Conservation (phyloP, 495 filamentous ascomycete species). For the Alectoria sarmentosa region DNA sequence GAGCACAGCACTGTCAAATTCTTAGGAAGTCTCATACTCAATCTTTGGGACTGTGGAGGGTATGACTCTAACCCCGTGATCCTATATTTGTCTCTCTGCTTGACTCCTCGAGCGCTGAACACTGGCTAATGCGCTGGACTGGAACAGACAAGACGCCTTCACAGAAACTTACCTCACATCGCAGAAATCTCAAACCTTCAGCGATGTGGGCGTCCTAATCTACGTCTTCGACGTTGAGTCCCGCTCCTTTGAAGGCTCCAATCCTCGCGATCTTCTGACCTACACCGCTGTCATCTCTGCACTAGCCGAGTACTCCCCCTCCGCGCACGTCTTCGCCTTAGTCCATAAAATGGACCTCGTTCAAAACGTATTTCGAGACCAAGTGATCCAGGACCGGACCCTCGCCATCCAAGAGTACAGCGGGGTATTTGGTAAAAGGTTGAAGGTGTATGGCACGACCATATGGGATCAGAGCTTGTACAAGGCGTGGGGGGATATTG, state of each 20-base stretch:
- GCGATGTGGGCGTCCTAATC: constrained; percentile 91
- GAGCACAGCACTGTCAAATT: constrained; percentile 98
- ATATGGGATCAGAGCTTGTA: constrained; percentile 99
- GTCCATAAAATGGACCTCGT: constrained; percentile 99
- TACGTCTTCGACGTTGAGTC: constrained; percentile 99
- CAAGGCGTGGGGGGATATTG: constrained; percentile 94
- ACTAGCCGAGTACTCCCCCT: constrained; percentile 73
- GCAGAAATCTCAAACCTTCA: constrained; percentile 93
- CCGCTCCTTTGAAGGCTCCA: constrained; percentile 55
- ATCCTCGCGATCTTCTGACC: constrained; percentile 67
- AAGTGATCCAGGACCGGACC: constrained; percentile 73
- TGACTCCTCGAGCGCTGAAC: background rate
- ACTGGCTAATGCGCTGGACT: background rate
- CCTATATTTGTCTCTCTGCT: constrained; percentile 2
- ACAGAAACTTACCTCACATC: constrained; percentile 95
- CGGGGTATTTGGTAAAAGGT: constrained; percentile 50
- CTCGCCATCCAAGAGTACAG: constrained; percentile 65
- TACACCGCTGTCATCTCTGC: constrained; percentile 83
- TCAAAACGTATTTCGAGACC: constrained; percentile 64
- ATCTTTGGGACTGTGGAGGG: constrained; percentile 98
- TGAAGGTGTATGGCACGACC: constrained; percentile 78
- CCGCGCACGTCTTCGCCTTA: constrained; percentile 81
- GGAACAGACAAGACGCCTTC: constrained; percentile 84
- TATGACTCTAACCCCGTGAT: constrained; percentile 32
- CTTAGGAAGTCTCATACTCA: constrained; percentile 91